Base-by-base conservation (phyloP, 371 early-diverging fungal genomes). In the Rhizopus sp. region DNA sequence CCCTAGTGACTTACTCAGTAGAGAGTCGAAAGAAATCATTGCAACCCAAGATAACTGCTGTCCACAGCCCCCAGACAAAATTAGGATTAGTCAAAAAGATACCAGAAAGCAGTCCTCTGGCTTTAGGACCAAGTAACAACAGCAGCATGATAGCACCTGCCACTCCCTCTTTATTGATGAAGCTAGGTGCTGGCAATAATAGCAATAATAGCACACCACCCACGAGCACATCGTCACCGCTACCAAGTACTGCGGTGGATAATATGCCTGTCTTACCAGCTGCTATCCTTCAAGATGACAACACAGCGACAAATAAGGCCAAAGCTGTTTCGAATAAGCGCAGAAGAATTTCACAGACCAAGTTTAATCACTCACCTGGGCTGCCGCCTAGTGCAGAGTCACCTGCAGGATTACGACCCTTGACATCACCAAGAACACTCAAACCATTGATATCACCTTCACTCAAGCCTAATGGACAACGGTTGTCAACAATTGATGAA, bases 121-220 rank as follows among this genome's bases (percentile, higher is more conserved):
- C 65, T 48, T 30, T 59, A 39, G 35, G 45, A 54, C 7, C 64
- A 35, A 42, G n/a, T 32, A 46, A 47, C 50, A 55, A 34, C 8
- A 57, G 32, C 49, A 38, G 46, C 41, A 37, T 75, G 54, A 63
- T 58, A 50, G 66, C 73, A 48, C 49, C 66, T 63, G 85, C 85
- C 9, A 90, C 88, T 0, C 88, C 88, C 3, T 82, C 83, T 1
- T 73, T 85, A 6, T 55, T 88, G 15, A 87, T 88, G 87, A 82
- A 83, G 41, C 44, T 88, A 7, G 82, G 83, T 16, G 66, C 72
- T 3, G 80, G 79, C 6, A 59, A 60, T 5, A 57, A 59, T 32
- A 63, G 57, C 7, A 68, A 57, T 9, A 39, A 60, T 23, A 61
- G 64, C 12, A 8, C 29, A 15, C 37, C 45, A 34, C 53, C 57